Evolutionary conservation across 1,284 basidiomycete genomes (phyloP), one percentile per base, ranked within the genome.

Genomic region (Cystobasidiaceae sp.): DNA sequence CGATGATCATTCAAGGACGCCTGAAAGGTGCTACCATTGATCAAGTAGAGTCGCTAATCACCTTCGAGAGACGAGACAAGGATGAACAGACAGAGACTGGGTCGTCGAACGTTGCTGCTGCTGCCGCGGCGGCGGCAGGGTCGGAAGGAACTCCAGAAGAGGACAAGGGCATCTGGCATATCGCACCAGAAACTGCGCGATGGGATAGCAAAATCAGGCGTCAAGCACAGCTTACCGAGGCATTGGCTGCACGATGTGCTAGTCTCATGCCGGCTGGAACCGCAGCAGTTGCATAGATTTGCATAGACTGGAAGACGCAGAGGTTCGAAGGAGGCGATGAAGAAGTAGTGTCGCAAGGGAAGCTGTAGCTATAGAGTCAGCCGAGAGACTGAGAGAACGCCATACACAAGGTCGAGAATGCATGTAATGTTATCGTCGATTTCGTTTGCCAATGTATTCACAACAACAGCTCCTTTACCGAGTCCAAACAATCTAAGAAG

Each of bases 1-100:
- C 69, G 6, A 75, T 75, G 74, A 72, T 74, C 23, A 66, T 70
- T 45, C 73, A 75, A 48, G 67, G 67, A 15, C 64, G 74, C 5
- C 64, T 75, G 21, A 56, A 66, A 23, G 59, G 59, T 17, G 73
- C 70, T 11, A 58, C 69, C 39, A 68, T 75, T 58, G 72, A 75
- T 57, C 74, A 75, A 52, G 67, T 73, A 30, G 68, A 70, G 9
- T 17, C 49, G 2, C 48, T 73, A 1, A 71, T 75, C 64, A 49
- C 67, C 4, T 75, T 75, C 39, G 71, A 70, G n/a, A 37, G 52
- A 27, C 39, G 34, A 1, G 61, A 64, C 32, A 55, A 55, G 25
- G 61, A 64, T 33, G 61, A 55, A 28, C 46, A 64, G 33, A 64
- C 51, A 6, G 61, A 64, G 44, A 64, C 51, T 6, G 61, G 51